Evolutionary conservation across 345 rosid species (phyloP).

Genomic region (Melastoma malabathricum): DNA sequence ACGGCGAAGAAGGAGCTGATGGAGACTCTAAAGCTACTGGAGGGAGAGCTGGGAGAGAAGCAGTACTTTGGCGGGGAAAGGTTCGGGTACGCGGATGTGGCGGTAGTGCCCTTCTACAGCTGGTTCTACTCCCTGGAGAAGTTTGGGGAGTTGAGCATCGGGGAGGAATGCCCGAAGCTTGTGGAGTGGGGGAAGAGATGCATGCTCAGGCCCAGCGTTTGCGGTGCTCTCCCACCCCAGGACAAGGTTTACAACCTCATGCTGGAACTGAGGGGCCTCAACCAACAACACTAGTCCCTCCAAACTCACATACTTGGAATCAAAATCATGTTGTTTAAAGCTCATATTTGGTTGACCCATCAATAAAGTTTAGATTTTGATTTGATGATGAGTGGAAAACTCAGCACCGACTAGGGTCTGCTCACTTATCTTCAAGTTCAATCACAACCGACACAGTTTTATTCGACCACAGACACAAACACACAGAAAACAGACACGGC

Average conservation of each 20-base stretch:
- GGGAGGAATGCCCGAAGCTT: slow-evolving; percentile 12
- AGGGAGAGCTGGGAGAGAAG: slow-evolving; percentile 16
- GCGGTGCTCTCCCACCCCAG: slow-evolving; percentile 9
- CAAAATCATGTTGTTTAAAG: too few species aligned
- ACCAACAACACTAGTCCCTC: too few species aligned
- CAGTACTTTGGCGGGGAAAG: slow-evolving; percentile 10
- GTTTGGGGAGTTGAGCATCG: slow-evolving; percentile 7
- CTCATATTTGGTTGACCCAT: too few species aligned
- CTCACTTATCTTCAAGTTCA: too few species aligned
- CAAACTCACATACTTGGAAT: too few species aligned
- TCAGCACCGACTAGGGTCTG: too few species aligned
- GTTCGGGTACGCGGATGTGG: slow-evolving; percentile 13
- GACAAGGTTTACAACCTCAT: slow-evolving; percentile 1
- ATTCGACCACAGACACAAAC: too few species aligned
- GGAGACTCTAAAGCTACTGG: slow-evolving; percentile 2
- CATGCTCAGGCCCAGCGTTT: slow-evolving; percentile 11
- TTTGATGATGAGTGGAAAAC: too few species aligned
- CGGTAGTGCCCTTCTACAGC: slow-evolving; percentile 10
- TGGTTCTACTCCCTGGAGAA: slow-evolving; percentile 8
- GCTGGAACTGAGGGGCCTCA: slow-evolving; percentile 1
- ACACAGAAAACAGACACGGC: too few species aligned
- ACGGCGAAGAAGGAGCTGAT: slow-evolving; percentile 10
- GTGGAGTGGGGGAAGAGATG: slow-evolving; percentile 16
- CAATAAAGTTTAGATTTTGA: too few species aligned
- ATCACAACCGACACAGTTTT: too few species aligned